Conservation (phyloP, 371 early-diverging fungal genomes). For the Mortierella sp. region DNA sequence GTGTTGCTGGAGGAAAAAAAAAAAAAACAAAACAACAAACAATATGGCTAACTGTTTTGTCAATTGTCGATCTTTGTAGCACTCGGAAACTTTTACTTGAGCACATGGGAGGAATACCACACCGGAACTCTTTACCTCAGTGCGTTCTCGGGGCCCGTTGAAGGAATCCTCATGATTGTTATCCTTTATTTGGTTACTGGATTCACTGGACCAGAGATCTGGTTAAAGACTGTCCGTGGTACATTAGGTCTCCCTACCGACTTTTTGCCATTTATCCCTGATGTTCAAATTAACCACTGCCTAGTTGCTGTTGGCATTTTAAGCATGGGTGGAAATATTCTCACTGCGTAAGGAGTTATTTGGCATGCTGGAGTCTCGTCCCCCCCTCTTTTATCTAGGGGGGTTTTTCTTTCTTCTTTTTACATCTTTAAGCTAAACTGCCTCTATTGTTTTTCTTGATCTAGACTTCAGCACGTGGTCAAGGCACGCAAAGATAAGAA, state of each 20-base stretch:
- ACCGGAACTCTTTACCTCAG: slow-evolving; percentile 93
- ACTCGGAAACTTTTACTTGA: slow-evolving; percentile 89
- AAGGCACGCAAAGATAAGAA: slow-evolving; percentile 64
- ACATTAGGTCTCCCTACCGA: slow-evolving; percentile 36
- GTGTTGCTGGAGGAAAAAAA: background rate
- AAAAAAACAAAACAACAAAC: background rate
- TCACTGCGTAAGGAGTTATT: slow-evolving; percentile 62
- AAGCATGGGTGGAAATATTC: slow-evolving; percentile 70
- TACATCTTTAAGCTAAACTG: background rate
- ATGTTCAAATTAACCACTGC: slow-evolving; percentile 73
- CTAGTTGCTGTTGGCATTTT: slow-evolving; percentile 69
- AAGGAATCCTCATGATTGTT: slow-evolving; percentile 88
- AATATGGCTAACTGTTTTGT: background rate
- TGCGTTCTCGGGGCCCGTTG: slow-evolving; percentile 96
- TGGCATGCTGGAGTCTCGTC: no score
- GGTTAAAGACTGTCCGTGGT: slow-evolving; percentile 55
- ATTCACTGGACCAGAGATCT: slow-evolving; percentile 69
- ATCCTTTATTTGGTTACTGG: slow-evolving; percentile 78
- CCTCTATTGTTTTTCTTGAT: slow-evolving; percentile 4
- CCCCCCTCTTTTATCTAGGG: background rate
- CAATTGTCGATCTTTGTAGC: slow-evolving; percentile 65
- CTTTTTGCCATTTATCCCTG: slow-evolving; percentile 59
- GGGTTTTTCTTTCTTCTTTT: background rate
- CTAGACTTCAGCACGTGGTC: slow-evolving; percentile 68
- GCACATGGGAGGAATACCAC: slow-evolving; percentile 97